Conservation (phyloP, 768 basidiomycete genomes). For the Strobilomyces echinocephalus region DNA sequence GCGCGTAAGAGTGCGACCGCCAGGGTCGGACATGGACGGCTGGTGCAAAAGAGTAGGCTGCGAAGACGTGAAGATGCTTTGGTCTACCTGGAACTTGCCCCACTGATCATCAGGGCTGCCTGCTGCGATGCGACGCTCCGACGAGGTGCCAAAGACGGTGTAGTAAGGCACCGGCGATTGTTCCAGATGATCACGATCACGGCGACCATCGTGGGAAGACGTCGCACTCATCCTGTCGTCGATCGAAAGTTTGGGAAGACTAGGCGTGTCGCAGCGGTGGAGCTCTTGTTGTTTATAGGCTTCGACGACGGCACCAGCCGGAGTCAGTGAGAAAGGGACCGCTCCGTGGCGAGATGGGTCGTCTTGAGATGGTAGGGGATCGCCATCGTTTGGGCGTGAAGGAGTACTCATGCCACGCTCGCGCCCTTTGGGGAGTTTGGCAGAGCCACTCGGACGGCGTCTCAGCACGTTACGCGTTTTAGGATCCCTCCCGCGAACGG, state of each 20-base stretch:
- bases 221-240: constrained; percentile 22
- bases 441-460: constrained; percentile 28
- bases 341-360: background rate
- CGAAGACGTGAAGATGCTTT: background rate
- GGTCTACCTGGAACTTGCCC: constrained; percentile 3
- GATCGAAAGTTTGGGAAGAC: constrained; percentile 20
- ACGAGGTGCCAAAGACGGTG: constrained; percentile 48
- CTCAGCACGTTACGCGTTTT: constrained; percentile 31
- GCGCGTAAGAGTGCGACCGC: constrained; percentile 27
- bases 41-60: background rate
- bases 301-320: constrained; percentile 42
- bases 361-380: background rate
- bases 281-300: constrained; percentile 46
- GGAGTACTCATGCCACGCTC: constrained; percentile 12
- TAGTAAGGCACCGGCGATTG: constrained; percentile 44
- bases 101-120: constrained; percentile 39
- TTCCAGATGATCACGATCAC: constrained; percentile 13
- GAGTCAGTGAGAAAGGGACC: constrained; percentile 32
- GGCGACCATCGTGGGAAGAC: constrained; percentile 3
- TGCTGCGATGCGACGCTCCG: constrained; percentile 42
- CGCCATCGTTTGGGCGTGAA: background rate
- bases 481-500: constrained; percentile 6
- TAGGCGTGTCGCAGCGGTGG: constrained; percentile 7
- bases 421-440: constrained; percentile 16
- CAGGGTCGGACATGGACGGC: constrained; percentile 9